Percentiles rank a stretch among this genome's conserved stretches.
These are phyloP conservation scores for Aspergillus fumigatiaffinis DNA, from an alignment of 2,329 filamentous ascomycete species.

Conservation along the genomic window DNA sequence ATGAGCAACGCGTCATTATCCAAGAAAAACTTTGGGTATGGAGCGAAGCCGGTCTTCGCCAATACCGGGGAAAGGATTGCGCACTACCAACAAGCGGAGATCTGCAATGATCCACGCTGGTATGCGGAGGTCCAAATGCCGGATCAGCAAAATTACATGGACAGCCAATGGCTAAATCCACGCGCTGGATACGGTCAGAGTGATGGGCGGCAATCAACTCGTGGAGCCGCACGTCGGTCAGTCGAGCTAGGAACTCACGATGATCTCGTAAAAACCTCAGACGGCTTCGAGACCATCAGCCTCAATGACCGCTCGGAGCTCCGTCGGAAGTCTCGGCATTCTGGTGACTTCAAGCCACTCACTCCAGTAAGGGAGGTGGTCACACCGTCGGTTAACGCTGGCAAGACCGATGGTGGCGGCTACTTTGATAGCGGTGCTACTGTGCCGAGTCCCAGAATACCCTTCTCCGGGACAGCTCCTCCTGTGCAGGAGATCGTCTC, in stretches of 20 bases:
- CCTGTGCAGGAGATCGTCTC: slow-evolving; percentile 29
- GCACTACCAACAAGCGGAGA: slow-evolving; percentile 3
- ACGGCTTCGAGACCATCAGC: slow-evolving; percentile 24
- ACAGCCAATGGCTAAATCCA: slow-evolving; percentile 12
- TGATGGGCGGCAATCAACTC: slow-evolving; percentile 11
- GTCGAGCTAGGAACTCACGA: slow-evolving; percentile 5
- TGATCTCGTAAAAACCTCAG: slow-evolving; percentile 4
- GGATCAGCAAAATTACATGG: slow-evolving; percentile 13
- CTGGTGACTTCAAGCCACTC: slow-evolving; percentile 15
- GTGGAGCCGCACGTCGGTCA: slow-evolving; percentile 7
- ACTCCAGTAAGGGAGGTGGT: slow-evolving; percentile 20
- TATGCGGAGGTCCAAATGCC: background rate
- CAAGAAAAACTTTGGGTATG: slow-evolving; percentile 6
- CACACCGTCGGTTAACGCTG: slow-evolving; percentile 13
- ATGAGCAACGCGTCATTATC: slow-evolving; percentile 16
- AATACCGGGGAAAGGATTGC: slow-evolving; percentile 8
- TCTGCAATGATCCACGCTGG: slow-evolving; percentile 2
- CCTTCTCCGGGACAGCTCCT: slow-evolving; percentile 17
- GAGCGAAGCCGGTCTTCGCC: slow-evolving; percentile 11
- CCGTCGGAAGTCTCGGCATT: slow-evolving; percentile 17
- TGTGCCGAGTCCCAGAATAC: slow-evolving; percentile 19
- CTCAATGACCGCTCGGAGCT: slow-evolving; percentile 22
- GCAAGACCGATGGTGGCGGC: slow-evolving; percentile 2
- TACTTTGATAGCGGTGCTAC: slow-evolving; percentile 1
- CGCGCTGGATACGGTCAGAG: slow-evolving; percentile 6